phyloP scores from a whole-genome alignment of 257 asterid species.

The Nicotiana knightiana region DNA sequence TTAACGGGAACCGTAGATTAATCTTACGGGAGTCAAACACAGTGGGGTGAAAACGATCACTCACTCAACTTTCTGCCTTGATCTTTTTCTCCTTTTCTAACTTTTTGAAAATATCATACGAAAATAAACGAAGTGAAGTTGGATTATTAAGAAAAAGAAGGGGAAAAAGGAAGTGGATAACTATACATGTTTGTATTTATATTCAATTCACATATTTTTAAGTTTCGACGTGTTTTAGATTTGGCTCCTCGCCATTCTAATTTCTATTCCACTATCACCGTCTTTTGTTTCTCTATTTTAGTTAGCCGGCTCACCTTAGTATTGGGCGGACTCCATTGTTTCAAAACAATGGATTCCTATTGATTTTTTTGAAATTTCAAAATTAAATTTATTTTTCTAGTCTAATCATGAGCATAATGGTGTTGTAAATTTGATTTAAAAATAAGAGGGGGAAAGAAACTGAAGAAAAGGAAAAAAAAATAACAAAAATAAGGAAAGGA shows the following conservation, averaged over 20 bases:
- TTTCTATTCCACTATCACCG: no score
- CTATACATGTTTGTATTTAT: slow-evolving; percentile 18
- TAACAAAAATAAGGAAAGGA: no score
- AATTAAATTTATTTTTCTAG: no score
- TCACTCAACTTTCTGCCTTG: slow-evolving; percentile 55
- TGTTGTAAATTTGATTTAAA: no score
- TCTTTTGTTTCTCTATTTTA: no score
- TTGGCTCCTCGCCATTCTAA: background rate
- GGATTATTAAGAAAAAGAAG: background rate
- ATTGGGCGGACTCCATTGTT: no score
- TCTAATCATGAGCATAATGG: no score
- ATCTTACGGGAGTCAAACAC: slow-evolving; percentile 62
- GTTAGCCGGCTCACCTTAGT: no score
- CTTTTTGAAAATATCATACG: slow-evolving; percentile 3
- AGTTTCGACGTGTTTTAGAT: background rate
- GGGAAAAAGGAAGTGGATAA: background rate
- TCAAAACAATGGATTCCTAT: no score
- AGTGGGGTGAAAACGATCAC: slow-evolving; percentile 61
- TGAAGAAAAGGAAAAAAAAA: no score
- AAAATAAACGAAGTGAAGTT: background rate
- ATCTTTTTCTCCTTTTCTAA: slow-evolving; percentile 15
- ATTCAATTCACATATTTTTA: background rate
- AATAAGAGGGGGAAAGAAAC: no score
- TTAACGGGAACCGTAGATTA: slow-evolving; percentile 63
- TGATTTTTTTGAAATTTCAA: no score